Conservation (phyloP, 805 yeast species). For the Saccharomycopsis selenospora region DNA sequence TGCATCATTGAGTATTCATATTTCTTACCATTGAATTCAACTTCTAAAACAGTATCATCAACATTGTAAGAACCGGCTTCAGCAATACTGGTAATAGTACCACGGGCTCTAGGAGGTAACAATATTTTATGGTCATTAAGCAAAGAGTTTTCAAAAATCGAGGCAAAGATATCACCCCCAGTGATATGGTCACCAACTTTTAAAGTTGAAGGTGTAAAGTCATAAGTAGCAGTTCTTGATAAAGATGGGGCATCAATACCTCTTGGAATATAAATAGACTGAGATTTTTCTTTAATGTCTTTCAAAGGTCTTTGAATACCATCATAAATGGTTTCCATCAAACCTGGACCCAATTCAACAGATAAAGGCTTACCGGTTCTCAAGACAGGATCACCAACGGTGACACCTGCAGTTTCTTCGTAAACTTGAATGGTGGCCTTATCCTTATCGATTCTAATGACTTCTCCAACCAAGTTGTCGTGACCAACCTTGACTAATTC, state of each 20-base stretch:
- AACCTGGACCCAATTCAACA: constrained; percentile 98
- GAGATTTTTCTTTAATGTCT: constrained; percentile 79
- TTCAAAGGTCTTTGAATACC: constrained; percentile 99
- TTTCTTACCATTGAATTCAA: constrained; percentile 87
- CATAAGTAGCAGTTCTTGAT: constrained; percentile 73
- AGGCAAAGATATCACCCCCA: constrained; percentile 93
- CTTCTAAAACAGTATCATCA: constrained; percentile 84
- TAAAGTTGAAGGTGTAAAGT: constrained; percentile 70
- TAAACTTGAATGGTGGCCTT: constrained; percentile 98
- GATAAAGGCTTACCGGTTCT: constrained; percentile 99
- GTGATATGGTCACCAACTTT: constrained; percentile 95
- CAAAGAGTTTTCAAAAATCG: constrained; percentile 88
- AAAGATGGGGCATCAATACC: constrained; percentile 98
- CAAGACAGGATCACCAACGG: constrained; percentile 97
- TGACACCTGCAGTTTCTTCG: constrained; percentile 98
- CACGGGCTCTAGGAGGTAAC: constrained; percentile 97
- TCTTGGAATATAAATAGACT: constrained; percentile 96
- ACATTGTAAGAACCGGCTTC: constrained; percentile 85
- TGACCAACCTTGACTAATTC: constrained; percentile 98
- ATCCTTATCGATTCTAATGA: constrained; percentile 92
- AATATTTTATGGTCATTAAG: constrained; percentile 88
- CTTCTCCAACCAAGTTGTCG: constrained; percentile 95
- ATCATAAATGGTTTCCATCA: constrained; percentile 98
- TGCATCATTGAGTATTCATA: constrained; percentile 88
- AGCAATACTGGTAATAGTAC: constrained; percentile 88